Percentiles rank a stretch among this genome's conserved stretches.
These are phyloP conservation scores for Cochlearia excelsa DNA, from an alignment of 345 rosid species.

Conservation along the genomic window DNA sequence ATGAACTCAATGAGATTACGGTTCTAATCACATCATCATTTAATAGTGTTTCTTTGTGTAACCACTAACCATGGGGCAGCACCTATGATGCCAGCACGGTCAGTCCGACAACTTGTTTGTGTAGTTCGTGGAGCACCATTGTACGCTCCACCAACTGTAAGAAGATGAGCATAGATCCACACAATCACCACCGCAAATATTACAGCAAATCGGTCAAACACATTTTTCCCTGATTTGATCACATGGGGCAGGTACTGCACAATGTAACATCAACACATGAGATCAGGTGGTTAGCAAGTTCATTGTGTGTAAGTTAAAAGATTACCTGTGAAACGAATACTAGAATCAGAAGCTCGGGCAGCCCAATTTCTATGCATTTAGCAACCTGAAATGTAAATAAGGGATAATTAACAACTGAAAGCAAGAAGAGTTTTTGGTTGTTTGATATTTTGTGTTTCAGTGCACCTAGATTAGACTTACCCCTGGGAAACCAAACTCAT, in stretches of 20 bases:
- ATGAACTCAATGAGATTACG: not conserved
- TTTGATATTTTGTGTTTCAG: conserved; percentile 17
- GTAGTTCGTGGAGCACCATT: conserved; percentile 64
- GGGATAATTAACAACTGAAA: conserved; percentile 13
- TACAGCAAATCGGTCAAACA: conserved; percentile 84
- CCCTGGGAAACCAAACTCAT: conserved; percentile 39
- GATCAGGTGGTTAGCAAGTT: conserved; percentile 8
- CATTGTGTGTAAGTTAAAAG: conserved; percentile 2
- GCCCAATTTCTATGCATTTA: conserved; percentile 45
- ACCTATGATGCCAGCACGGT: conserved; percentile 85
- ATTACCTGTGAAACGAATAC: conserved; percentile 84
- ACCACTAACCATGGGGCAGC: conserved; percentile 86
- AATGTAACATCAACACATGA: conserved; percentile 22
- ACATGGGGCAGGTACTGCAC: conserved; percentile 89
- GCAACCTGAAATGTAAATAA: conserved; percentile 64
- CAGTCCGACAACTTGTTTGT: conserved; percentile 87
- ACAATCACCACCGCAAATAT: conserved; percentile 71
- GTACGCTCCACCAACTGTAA: conserved; percentile 98
- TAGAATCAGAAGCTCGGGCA: conserved; percentile 55
- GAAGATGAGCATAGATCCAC: conserved; percentile 92
- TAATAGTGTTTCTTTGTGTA: conserved; percentile 3
- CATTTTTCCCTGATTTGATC: conserved; percentile 49
- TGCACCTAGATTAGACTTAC: conserved; percentile 45
- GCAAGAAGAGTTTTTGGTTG: conserved; percentile 10
- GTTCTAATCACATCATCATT: conserved; percentile 1